Conservation (phyloP, 2,329 filamentous ascomycete genomes). For the Fusarium foetens region DNA sequence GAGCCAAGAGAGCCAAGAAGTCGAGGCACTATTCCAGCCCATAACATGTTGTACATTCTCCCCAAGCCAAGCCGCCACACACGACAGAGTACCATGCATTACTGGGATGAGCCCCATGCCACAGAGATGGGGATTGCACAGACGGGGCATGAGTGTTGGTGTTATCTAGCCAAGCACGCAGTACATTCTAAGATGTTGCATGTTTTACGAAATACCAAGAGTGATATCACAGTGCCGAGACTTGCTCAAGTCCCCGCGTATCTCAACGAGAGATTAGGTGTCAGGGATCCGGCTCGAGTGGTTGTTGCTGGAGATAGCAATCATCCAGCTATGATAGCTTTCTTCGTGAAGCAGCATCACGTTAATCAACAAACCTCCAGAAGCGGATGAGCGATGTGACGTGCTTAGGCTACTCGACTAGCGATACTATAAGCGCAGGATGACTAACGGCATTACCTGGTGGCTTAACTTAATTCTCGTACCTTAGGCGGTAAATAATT, state of each 20-base stretch:
- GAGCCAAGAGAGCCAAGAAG: conserved; percentile 36
- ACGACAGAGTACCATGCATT: conserved; percentile 29
- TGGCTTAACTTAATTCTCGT: neutral
- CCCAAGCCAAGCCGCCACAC: conserved; percentile 34
- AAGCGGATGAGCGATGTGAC: conserved; percentile 1
- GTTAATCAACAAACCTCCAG: neutral
- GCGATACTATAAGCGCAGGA: neutral
- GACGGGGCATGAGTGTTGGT: conserved; percentile 20
- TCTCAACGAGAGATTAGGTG: conserved; percentile 16
- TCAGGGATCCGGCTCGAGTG: neutral
- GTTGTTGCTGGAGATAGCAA: neutral
- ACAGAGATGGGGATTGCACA: conserved; percentile 21
- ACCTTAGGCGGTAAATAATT: neutral
- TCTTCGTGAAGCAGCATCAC: neutral
- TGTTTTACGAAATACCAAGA: conserved; percentile 26
- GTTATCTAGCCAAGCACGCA: conserved; percentile 34
- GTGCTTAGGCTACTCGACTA: neutral
- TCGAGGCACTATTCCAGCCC: conserved; percentile 28
- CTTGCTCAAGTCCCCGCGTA: conserved; percentile 4
- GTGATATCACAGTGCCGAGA: conserved; percentile 26
- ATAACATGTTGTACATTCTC: conserved; percentile 37
- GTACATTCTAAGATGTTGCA: conserved; percentile 3
- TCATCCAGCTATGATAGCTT: neutral
- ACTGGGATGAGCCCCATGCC: conserved; percentile 8
- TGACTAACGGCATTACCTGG: conserved; percentile 25